Evolutionary conservation across 2,329 filamentous ascomycete genomes (phyloP).

Genomic region (Allantophomopsis cytisporea): DNA sequence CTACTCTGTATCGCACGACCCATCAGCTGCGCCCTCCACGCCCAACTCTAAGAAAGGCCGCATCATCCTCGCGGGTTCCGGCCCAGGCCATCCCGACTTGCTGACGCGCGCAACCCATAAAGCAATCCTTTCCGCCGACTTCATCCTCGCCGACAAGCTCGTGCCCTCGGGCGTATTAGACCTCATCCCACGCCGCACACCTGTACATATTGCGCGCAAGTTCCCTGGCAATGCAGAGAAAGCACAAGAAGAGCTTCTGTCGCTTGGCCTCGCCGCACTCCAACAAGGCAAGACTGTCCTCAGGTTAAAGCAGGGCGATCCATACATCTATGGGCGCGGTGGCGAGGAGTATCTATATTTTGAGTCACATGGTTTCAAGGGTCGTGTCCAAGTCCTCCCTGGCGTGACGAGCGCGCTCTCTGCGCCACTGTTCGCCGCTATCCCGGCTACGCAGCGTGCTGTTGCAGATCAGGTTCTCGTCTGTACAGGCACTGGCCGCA

Average conservation of each 20-base stretch:
- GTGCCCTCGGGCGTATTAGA: conserved; percentile 76
- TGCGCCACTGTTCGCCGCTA: conserved; percentile 76
- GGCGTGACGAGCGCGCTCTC: conserved; percentile 82
- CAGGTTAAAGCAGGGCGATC: conserved; percentile 89
- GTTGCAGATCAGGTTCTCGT: conserved; percentile 87
- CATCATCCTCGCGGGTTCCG: conserved; percentile 82
- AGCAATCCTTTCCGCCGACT: conserved; percentile 59
- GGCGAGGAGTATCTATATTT: conserved; percentile 90
- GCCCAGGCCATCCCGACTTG: conserved; percentile 84
- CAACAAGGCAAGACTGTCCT: conserved; percentile 61
- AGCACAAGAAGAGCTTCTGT: conserved; percentile 80
- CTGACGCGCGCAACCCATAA: conserved; percentile 73
- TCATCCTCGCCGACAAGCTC: conserved; percentile 78
- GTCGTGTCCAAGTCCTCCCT: conserved; percentile 58
- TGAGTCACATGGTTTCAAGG: conserved; percentile 51
- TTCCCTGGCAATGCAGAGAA: conserved; percentile 94
- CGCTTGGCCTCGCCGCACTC: conserved; percentile 55
- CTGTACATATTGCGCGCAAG: conserved; percentile 86
- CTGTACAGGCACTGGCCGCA: conserved; percentile 92
- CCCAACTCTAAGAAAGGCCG: conserved; percentile 36
- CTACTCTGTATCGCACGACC: conserved; percentile 31
- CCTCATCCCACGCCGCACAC: conserved; percentile 78
- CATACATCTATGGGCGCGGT: conserved; percentile 89
- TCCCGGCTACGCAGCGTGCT: conserved; percentile 79
- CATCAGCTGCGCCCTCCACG: conserved; percentile 10